Conservation (phyloP, 208 protist genomes). For the Trypanosoma vivax region DNA sequence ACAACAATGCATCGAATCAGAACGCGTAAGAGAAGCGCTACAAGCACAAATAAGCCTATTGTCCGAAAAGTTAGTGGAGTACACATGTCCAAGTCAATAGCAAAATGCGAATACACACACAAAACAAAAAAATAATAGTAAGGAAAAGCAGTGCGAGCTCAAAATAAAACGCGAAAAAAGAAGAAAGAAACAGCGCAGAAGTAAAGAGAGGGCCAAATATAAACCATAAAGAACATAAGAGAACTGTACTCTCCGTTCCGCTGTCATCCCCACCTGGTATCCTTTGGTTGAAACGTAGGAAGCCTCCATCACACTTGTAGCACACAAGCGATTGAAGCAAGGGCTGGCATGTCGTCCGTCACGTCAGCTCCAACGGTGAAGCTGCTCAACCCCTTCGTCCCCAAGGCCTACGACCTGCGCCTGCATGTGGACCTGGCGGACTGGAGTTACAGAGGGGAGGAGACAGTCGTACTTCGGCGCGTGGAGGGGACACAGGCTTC, state of each 20-base stretch:
- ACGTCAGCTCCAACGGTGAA: slow-evolving; percentile 30
- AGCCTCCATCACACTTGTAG: no score
- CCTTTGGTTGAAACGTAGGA: no score
- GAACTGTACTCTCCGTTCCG: no score
- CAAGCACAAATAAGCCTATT: slow-evolving; percentile 67
- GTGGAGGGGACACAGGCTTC: slow-evolving; percentile 19
- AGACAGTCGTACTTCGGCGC: slow-evolving; percentile 54
- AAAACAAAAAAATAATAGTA: no score
- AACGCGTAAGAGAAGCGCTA: slow-evolving; percentile 42
- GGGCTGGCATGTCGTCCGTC: not conserved
- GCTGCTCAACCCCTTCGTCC: slow-evolving; percentile 71
- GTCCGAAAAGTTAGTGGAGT: slow-evolving; percentile 48
- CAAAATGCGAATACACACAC: no score
- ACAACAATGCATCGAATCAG: slow-evolving; percentile 33
- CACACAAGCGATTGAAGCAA: not conserved
- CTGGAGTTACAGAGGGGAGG: slow-evolving; percentile 67
- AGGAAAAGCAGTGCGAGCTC: no score
- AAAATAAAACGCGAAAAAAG: no score
- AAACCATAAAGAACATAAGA: no score
- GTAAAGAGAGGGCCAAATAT: no score
- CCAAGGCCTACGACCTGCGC: slow-evolving; percentile 55
- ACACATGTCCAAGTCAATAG: not conserved
- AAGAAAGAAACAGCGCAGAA: no score
- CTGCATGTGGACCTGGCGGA: slow-evolving; percentile 57
- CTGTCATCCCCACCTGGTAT: no score